Evolutionary conservation across 1,284 basidiomycete genomes (phyloP), one percentile per base, ranked within the genome.

Genomic region (Mycena sp.): DNA sequence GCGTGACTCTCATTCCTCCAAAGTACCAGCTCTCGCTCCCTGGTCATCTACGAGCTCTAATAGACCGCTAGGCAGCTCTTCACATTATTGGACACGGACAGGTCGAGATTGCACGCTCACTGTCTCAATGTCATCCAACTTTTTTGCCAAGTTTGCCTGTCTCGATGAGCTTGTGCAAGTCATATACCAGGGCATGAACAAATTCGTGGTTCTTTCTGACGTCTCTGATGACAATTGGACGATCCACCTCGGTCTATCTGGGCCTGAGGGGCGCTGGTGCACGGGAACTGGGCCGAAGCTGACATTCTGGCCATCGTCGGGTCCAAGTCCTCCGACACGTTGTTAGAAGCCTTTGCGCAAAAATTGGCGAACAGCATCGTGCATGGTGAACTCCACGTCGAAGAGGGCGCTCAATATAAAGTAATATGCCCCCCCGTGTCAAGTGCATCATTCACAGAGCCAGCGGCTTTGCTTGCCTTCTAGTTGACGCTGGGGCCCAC

Each of bases 91-190:
- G n/a, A n/a, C n/a, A n/a, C n/a, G n/a, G n/a, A n/a, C n/a, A n/a
- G n/a, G n/a, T n/a, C n/a, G n/a, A n/a, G n/a, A n/a, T n/a, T n/a
- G n/a, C n/a, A n/a, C n/a, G n/a, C n/a, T n/a, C n/a, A n/a, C 32
- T 35, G 32, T 35, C 9, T 9, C 32, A 21, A 80, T 80, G 79
- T 76, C 76, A 52, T 72, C 73, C 61, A 75, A 84, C 68, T 67
- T 80, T 41, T 70, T 85, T 29, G 75, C 76, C 41, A 80, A 83
- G 70, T 89, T 91, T 68, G 76, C 76, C 14, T 80, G 79, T 44
- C 78, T 91, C 21, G 88, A 91, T 70, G 89, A 90, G 55, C 83
- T 91, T 51, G 84, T 85, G 14, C 89, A 90, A 73, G 79, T 91
- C 57, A 80, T 91, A 25, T 91, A 91, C 71, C 88, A 90, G 77